These are phyloP conservation scores for Ormosia emarginata DNA, from an alignment of 306 rosid species.

Conservation along the genomic window DNA sequence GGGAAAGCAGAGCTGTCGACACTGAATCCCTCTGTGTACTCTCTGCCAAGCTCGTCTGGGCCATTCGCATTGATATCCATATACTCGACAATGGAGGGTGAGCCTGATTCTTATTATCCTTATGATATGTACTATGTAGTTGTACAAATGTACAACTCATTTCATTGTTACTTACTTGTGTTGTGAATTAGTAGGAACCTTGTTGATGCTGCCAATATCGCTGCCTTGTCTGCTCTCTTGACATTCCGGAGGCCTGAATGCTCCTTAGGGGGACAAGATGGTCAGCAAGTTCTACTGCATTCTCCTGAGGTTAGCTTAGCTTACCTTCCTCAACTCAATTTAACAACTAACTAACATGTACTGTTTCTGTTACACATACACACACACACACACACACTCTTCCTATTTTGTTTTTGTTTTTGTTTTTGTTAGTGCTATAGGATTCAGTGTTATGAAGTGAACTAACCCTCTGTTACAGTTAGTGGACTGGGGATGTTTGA, in stretches of 20 bases:
- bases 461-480: too few species aligned
- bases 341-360: too few species aligned
- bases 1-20: slow-evolving; percentile 86
- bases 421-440: too few species aligned
- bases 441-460: too few species aligned
- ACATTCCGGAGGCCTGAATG: slow-evolving; percentile 90
- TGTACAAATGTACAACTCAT: too few species aligned
- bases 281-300: slow-evolving; percentile 79
- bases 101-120: background rate
- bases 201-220: slow-evolving; percentile 86
- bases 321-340: background rate
- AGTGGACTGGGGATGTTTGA: too few species aligned
- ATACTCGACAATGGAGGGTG: slow-evolving; percentile 90
- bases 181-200: slow-evolving; percentile 55
- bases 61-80: slow-evolving; percentile 79
- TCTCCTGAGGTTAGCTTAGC: slow-evolving; percentile 85
- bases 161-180: background rate
- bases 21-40: slow-evolving; percentile 79
- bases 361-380: too few species aligned
- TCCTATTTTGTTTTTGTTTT: too few species aligned
- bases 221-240: slow-evolving; percentile 77
- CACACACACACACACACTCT: too few species aligned
- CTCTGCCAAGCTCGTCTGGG: slow-evolving; percentile 81
- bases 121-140: too few species aligned
- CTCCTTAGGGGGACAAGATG: slow-evolving; percentile 76